Evolutionary conservation across 768 basidiomycete species (phyloP).

Genomic region (Saitozyma podzolica): DNA sequence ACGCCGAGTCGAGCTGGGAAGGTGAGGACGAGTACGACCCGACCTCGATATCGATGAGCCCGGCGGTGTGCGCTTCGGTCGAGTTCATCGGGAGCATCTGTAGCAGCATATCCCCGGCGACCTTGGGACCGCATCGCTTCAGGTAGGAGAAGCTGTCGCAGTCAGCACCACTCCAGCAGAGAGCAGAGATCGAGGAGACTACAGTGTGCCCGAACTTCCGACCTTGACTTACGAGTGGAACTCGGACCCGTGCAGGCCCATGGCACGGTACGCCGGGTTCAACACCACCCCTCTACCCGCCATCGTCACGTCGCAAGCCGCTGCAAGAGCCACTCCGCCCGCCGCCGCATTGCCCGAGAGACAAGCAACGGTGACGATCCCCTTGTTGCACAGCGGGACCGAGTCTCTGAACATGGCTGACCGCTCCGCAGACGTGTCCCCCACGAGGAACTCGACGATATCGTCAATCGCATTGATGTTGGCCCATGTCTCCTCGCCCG

Average conservation of each 20-base stretch:
- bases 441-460: constrained; percentile 45
- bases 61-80: constrained; percentile 15
- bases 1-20: constrained; percentile 18
- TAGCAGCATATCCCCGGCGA: constrained; percentile 23
- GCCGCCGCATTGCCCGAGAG: constrained; percentile 46
- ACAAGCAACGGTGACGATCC: constrained; percentile 43
- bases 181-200: not conserved
- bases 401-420: constrained; percentile 25
- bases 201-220: too few species aligned
- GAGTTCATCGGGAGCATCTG: constrained; percentile 38
- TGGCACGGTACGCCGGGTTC: constrained; percentile 44
- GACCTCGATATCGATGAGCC: constrained; percentile 37
- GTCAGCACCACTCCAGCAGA: not conserved
- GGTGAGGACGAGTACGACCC: constrained; percentile 16
- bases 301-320: constrained; percentile 39
- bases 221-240: constrained; percentile 40
- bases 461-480: constrained; percentile 51
- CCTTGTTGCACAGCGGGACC: constrained; percentile 24
- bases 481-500: constrained; percentile 39
- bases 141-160: constrained; percentile 35
- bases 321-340: constrained; percentile 45
- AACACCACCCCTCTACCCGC: constrained; percentile 31
- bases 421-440: constrained; percentile 25
- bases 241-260: constrained; percentile 46
- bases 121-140: constrained; percentile 22